Evolutionary conservation across 2,329 filamentous ascomycete genomes (phyloP).

Genomic region (Thelonectria olida): DNA sequence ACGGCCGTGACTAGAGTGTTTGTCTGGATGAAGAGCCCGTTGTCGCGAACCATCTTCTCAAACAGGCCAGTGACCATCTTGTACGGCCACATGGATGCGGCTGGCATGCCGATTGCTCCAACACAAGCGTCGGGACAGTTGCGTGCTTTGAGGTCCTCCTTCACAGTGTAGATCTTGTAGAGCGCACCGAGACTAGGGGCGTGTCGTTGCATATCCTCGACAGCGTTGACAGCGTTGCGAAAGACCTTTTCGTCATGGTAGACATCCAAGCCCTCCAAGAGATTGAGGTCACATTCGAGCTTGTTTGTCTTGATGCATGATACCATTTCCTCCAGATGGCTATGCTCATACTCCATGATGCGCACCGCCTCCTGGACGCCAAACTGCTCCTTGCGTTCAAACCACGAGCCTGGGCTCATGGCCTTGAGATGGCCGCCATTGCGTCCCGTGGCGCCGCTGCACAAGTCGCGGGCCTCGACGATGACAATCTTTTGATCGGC

Average conservation of each 20-base stretch:
- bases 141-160: conserved; percentile 10
- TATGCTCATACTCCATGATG: conserved; percentile 24
- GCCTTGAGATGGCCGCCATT: conserved; percentile 18
- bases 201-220: conserved; percentile 11
- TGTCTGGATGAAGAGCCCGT: conserved; percentile 11
- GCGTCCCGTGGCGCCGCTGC: conserved; percentile 39
- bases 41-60: conserved; percentile 7
- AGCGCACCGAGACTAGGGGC: background rate
- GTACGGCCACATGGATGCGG: conserved; percentile 23
- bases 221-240: background rate
- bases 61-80: conserved; percentile 15
- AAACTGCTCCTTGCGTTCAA: conserved; percentile 19
- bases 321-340: conserved; percentile 17
- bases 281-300: conserved; percentile 5
- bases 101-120: conserved; percentile 15
- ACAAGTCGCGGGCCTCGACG: conserved; percentile 30
- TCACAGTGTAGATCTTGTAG: conserved; percentile 6
- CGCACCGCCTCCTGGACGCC: conserved; percentile 11
- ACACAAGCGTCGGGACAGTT: conserved; percentile 7
- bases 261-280: conserved; percentile 11
- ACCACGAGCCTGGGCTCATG: conserved; percentile 22
- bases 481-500: conserved; percentile 25
- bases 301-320: conserved; percentile 11
- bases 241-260: conserved; percentile 22
- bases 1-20: conserved; percentile 10